A percentile compares a stretch with the other conserved stretches of the same genome.
Conservation (phyloP, 495 filamentous ascomycete species). For the Tuber melanosporum region DNA sequence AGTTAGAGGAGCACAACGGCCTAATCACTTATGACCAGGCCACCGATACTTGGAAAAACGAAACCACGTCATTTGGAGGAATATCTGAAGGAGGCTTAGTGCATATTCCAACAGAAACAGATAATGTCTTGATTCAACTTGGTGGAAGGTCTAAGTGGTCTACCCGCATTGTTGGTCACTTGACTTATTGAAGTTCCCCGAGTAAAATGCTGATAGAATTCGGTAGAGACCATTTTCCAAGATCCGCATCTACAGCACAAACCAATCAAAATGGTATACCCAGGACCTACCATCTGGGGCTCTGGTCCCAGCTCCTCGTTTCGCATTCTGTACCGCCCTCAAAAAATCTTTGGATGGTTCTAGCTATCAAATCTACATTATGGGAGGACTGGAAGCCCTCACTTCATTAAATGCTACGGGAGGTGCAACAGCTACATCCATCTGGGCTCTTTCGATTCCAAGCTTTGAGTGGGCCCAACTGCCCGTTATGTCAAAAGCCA, state of each 20-base stretch:
- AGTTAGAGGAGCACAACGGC: not conserved
- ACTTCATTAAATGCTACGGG: not conserved
- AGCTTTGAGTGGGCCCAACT: constrained; percentile 18
- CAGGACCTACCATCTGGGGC: not conserved
- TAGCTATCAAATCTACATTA: constrained; percentile 15
- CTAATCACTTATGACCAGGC: constrained; percentile 9
- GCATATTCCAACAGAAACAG: not conserved
- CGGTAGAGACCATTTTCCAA: constrained; percentile 8
- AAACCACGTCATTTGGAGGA: not conserved
- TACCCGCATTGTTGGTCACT: not conserved
- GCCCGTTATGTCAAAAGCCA: not conserved
- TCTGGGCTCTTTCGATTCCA: constrained; percentile 22
- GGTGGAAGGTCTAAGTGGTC: not conserved
- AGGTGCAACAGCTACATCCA: not conserved
- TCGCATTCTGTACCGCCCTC: constrained; percentile 8
- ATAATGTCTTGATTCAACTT: constrained; percentile 16
- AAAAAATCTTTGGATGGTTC: constrained; percentile 13
- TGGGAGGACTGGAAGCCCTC: constrained; percentile 6
- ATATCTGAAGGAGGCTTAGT: not conserved
- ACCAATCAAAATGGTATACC: constrained; percentile 17
- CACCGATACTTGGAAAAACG: constrained; percentile 8
- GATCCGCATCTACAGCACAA: constrained; percentile 20
- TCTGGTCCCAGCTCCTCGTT: constrained; percentile 3
- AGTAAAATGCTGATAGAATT: too few relatives aligned
- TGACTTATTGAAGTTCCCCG: not conserved